Percentiles rank a stretch among this genome's conserved stretches.
These are phyloP conservation scores for Ophiocordyceps camponoti-floridani DNA, from an alignment of 2,329 filamentous ascomycete genomes.

Conservation along the genomic window DNA sequence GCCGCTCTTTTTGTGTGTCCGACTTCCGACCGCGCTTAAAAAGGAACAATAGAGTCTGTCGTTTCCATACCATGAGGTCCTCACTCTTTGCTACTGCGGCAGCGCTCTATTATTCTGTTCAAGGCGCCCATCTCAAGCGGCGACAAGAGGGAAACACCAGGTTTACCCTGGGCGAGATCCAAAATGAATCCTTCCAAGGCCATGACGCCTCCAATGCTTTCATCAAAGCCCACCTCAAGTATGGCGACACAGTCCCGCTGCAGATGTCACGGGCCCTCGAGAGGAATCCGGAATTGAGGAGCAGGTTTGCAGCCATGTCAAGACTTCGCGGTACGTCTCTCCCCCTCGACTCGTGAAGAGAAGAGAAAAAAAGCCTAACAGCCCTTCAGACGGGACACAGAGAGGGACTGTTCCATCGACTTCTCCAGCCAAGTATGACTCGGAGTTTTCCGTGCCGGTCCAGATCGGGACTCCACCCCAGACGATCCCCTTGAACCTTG, in stretches of 20 bases:
- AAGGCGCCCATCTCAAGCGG: slow-evolving; percentile 1
- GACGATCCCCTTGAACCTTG: slow-evolving; percentile 47
- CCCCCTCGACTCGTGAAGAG: neutral
- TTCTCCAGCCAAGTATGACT: slow-evolving; percentile 22
- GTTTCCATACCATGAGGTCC: slow-evolving; percentile 1
- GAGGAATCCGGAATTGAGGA: slow-evolving; percentile 7
- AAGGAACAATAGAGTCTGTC: neutral
- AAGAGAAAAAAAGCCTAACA: neutral
- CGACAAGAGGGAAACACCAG: neutral
- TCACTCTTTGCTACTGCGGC: slow-evolving; percentile 1
- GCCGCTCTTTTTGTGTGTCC: neutral
- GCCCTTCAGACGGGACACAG: slow-evolving; percentile 1
- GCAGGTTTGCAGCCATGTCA: slow-evolving; percentile 6
- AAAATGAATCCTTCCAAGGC: slow-evolving; percentile 15
- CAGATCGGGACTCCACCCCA: slow-evolving; percentile 39
- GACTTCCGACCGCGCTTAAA: too few relatives aligned
- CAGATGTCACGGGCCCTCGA: slow-evolving; percentile 8
- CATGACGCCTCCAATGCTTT: slow-evolving; percentile 14
- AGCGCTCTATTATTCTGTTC: slow-evolving; percentile 2
- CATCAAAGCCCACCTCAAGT: slow-evolving; percentile 18
- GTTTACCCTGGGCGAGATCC: slow-evolving; percentile 14
- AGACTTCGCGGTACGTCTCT: slow-evolving; percentile 1
- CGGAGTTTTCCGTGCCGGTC: slow-evolving; percentile 43
- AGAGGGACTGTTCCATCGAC: slow-evolving; percentile 10
- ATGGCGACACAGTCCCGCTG: slow-evolving; percentile 13